These are phyloP conservation scores for Peronospora belbahrii DNA, from an alignment of 352 stramenopile species.

Conservation along the genomic window DNA sequence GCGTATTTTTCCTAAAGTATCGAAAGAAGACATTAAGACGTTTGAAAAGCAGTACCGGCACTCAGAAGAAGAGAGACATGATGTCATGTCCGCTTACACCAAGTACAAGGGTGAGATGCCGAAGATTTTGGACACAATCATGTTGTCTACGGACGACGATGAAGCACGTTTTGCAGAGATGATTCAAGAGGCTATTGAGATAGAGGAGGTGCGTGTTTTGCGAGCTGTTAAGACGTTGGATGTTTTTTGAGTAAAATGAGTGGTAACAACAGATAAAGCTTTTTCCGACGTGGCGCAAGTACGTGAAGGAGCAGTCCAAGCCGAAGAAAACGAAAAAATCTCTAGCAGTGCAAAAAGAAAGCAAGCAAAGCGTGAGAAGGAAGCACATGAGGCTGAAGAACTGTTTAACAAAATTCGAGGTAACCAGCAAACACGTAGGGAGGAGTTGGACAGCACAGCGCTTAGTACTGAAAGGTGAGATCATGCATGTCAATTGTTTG, in stretches of 20 bases:
- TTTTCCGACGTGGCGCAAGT: constrained; percentile 38
- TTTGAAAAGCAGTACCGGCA: constrained; percentile 79
- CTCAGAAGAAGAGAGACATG: constrained; percentile 75
- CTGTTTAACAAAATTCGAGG: constrained; percentile 51
- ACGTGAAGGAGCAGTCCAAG: constrained; percentile 31
- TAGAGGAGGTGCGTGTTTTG: constrained; percentile 17
- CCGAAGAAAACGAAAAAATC: constrained; percentile 34
- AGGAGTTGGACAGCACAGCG: constrained; percentile 20
- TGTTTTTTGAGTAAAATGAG: too few species aligned
- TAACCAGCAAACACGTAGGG: constrained; percentile 37
- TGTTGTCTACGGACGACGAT: constrained; percentile 82
- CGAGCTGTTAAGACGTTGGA: background rate
- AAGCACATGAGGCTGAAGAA: constrained; percentile 54
- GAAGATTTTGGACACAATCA: constrained; percentile 78
- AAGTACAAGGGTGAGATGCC: constrained; percentile 76
- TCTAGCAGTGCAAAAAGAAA: constrained; percentile 33
- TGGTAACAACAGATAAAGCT: constrained; percentile 22
- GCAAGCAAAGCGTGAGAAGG: constrained; percentile 46
- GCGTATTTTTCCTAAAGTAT: constrained; percentile 84
- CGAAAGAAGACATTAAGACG: constrained; percentile 60
- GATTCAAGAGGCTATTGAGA: constrained; percentile 55
- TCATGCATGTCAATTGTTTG: background rate
- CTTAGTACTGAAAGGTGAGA: constrained; percentile 38
- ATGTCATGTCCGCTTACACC: constrained; percentile 72
- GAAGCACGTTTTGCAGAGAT: constrained; percentile 58